A percentile compares a stretch with the other conserved stretches of the same genome.
These are phyloP conservation scores for Gynostemma pentaphyllum DNA, from an alignment of 306 rosid genomes.

Conservation along the genomic window DNA sequence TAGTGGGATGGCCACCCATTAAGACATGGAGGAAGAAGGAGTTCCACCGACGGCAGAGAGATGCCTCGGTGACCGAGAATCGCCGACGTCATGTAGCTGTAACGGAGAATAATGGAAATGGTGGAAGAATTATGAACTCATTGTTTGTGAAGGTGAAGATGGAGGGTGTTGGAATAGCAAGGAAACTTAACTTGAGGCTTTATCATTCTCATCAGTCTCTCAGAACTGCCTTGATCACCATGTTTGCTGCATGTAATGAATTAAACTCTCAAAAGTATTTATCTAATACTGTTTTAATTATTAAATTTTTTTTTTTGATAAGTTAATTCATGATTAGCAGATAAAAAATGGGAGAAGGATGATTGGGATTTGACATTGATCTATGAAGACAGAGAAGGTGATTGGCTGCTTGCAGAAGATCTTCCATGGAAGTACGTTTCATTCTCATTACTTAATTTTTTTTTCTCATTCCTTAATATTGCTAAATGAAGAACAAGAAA, in stretches of 20 bases:
- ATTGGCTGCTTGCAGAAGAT: slow-evolving; percentile 54
- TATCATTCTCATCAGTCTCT: slow-evolving; percentile 44
- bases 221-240: slow-evolving; percentile 26
- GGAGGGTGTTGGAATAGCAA: slow-evolving; percentile 59
- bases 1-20: slow-evolving; percentile 94
- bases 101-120: slow-evolving; percentile 10
- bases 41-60: slow-evolving; percentile 8
- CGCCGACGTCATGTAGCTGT: neutral
- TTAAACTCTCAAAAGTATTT: no score
- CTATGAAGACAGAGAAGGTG: slow-evolving; percentile 53
- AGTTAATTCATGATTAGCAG: no score
- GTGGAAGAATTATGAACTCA: slow-evolving; percentile 27
- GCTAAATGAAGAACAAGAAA: no score
- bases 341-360: slow-evolving; percentile 15
- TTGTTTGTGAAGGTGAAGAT: slow-evolving; percentile 63
- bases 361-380: slow-evolving; percentile 26
- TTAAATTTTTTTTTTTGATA: no score
- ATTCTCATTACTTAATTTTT: neutral
- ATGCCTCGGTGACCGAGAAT: neutral
- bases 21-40: slow-evolving; percentile 58
- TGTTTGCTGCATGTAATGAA: slow-evolving; percentile 50
- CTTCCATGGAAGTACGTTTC: slow-evolving; percentile 62
- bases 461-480: neutral
- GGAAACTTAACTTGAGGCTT: slow-evolving; percentile 47
- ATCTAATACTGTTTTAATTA: no score